Percentiles rank a stretch among this genome's conserved stretches.
Conservation (phyloP, 1,284 basidiomycete species). For the Veloporphyrellus conicus region DNA sequence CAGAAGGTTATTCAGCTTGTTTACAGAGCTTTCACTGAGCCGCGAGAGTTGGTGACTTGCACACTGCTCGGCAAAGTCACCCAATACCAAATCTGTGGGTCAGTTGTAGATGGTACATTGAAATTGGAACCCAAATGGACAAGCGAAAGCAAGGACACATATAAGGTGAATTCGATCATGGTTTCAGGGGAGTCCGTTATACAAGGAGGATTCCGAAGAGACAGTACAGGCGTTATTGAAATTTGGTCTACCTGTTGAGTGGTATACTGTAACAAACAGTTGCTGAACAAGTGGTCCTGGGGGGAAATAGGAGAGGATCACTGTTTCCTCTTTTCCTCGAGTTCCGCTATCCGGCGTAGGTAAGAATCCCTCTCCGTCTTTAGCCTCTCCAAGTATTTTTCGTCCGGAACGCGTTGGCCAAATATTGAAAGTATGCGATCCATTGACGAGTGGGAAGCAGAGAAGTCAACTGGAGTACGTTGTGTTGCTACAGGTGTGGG, state of each 20-base stretch:
- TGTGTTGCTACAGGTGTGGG: constrained; percentile 4
- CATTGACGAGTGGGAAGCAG: constrained; percentile 14
- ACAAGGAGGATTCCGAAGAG: constrained; percentile 56
- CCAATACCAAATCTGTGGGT: constrained; percentile 42
- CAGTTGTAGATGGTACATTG: constrained; percentile 30
- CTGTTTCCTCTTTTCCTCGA: constrained; percentile 45
- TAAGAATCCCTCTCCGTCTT: constrained; percentile 49
- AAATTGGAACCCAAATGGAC: constrained; percentile 45
- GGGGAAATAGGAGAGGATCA: constrained; percentile 1
- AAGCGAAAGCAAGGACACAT: constrained; percentile 37
- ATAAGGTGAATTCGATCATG: constrained; percentile 62
- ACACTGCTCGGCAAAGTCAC: constrained; percentile 58
- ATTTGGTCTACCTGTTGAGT: constrained; percentile 41
- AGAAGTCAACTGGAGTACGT: constrained; percentile 4
- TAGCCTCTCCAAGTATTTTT: constrained; percentile 56
- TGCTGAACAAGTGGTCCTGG: neutral
- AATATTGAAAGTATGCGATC: constrained; percentile 41
- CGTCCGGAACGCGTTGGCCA: constrained; percentile 56
- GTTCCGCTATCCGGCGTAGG: constrained; percentile 50
- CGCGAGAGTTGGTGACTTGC: constrained; percentile 46
- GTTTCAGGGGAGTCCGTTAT: constrained; percentile 41
- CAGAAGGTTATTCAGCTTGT: constrained; percentile 4
- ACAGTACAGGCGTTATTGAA: constrained; percentile 59
- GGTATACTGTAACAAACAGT: constrained; percentile 2
- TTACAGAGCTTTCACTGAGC: constrained; percentile 48